These are phyloP conservation scores for Starmerella apis DNA, from an alignment of 805 yeast species.

Conservation along the genomic window DNA sequence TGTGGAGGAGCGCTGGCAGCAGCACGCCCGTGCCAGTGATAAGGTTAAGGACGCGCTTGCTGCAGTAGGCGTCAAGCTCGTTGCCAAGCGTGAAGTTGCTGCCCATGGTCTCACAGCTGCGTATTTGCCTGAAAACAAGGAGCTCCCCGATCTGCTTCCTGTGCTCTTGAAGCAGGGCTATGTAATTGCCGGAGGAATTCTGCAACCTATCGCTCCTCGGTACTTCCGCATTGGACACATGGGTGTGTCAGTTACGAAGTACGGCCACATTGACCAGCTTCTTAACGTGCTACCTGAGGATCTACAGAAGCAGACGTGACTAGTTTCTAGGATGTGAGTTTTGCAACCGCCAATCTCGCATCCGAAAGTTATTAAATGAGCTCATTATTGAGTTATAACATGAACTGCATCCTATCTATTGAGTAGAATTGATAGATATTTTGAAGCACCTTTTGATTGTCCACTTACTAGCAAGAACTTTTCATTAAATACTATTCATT, in stretches of 20 bases:
- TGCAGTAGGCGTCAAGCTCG: constrained; percentile 54
- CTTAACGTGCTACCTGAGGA: constrained; percentile 24
- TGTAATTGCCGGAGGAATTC: constrained; percentile 83
- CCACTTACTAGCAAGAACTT: too few relatives aligned
- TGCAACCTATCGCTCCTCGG: constrained; percentile 63
- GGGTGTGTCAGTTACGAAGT: constrained; percentile 66
- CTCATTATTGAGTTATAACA: too few relatives aligned
- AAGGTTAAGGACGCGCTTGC: constrained; percentile 52
- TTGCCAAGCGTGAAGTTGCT: constrained; percentile 53
- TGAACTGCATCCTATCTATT: too few relatives aligned
- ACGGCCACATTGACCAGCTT: constrained; percentile 46
- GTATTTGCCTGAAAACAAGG: constrained; percentile 65
- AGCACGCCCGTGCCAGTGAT: constrained; percentile 53
- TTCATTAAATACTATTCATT: too few relatives aligned
- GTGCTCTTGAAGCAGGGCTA: constrained; percentile 52
- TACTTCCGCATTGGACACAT: constrained; percentile 94
- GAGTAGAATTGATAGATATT: too few relatives aligned
- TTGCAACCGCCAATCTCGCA: background rate
- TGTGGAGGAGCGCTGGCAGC: constrained; percentile 50
- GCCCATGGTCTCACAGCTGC: constrained; percentile 83
- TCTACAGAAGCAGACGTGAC: constrained; percentile 4
- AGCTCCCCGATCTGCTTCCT: constrained; percentile 56
- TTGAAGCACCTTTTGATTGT: too few relatives aligned
- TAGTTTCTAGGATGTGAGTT: background rate
- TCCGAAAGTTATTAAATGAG: too few relatives aligned